Evolutionary conservation across 2,329 filamentous ascomycete genomes (phyloP).

Genomic region (Calonectria montana): DNA sequence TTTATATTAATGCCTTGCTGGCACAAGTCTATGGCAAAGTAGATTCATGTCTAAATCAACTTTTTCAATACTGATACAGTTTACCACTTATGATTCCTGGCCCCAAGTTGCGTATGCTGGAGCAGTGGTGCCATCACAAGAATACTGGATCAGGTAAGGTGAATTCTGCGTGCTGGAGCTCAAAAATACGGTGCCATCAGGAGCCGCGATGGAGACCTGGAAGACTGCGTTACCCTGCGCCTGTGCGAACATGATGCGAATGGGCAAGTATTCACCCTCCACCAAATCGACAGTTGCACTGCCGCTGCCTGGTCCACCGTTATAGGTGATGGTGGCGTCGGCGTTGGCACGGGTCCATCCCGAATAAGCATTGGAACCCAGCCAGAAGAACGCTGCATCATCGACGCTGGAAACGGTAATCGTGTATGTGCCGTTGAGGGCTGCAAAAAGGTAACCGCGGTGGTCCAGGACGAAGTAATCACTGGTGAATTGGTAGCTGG

Average conservation of each 20-base stretch:
- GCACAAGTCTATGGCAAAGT: neutral
- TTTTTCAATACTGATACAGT: neutral
- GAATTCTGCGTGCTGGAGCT: neutral
- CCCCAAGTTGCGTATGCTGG: neutral
- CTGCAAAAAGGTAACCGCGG: neutral
- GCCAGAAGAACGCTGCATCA: neutral
- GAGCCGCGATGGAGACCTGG: neutral
- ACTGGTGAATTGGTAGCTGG: neutral
- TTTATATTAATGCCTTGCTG: neutral
- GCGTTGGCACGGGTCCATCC: neutral
- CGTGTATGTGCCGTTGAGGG: neutral
- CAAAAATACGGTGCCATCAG: neutral
- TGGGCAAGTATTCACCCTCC: neutral
- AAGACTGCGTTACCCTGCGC: neutral
- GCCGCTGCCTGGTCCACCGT: neutral
- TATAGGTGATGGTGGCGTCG: neutral
- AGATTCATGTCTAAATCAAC: neutral
- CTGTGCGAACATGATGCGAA: neutral
- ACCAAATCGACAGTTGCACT: neutral
- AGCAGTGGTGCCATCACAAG: neutral
- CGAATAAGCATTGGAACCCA: neutral
- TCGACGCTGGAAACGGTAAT: neutral
- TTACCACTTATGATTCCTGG: neutral
- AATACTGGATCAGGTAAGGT: neutral
- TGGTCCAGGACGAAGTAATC: conserved; percentile 1